phyloP scores from a whole-genome alignment of 75 land plant species.

The Selaginella moellendorffii region DNA sequence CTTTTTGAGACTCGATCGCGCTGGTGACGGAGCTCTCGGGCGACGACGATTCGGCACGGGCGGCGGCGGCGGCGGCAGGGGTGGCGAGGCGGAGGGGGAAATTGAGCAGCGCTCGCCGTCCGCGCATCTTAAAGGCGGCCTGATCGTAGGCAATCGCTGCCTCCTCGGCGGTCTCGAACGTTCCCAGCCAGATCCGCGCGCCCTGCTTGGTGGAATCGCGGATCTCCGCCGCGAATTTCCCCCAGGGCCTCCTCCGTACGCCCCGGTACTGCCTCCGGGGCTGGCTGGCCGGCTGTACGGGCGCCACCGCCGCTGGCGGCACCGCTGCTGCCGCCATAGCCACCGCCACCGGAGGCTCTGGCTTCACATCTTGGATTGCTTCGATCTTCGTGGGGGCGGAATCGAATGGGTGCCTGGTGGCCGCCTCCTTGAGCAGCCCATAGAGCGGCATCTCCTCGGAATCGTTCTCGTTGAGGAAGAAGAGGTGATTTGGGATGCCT shows the following conservation, averaged over 20 bases:
- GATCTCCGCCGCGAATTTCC: not conserved
- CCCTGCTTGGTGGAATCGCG: not conserved
- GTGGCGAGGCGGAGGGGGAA: not conserved
- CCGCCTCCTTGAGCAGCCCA: not conserved
- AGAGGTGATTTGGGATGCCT: not conserved
- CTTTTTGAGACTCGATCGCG: no score
- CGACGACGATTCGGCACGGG: no score
- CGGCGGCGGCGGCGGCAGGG: not conserved
- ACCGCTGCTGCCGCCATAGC: not conserved
- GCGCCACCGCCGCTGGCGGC: not conserved
- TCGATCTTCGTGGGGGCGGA: not conserved
- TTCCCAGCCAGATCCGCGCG: not conserved
- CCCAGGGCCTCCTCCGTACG: not conserved
- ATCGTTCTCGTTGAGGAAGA: not conserved
- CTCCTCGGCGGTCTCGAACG: not conserved
- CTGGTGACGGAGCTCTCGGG: not conserved
- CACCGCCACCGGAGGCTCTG: not conserved
- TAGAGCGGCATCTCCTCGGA: not conserved
- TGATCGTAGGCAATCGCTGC: not conserved
- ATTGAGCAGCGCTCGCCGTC: not conserved
- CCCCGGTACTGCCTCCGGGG: not conserved
- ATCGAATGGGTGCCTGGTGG: not conserved
- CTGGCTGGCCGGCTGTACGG: not conserved
- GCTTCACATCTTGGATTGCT: not conserved
- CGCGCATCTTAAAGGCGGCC: not conserved